A percentile compares a stretch with the other conserved stretches of the same genome.
Conservation (phyloP, 768 basidiomycete species). For the Boletus pseudo-olivaceus region DNA sequence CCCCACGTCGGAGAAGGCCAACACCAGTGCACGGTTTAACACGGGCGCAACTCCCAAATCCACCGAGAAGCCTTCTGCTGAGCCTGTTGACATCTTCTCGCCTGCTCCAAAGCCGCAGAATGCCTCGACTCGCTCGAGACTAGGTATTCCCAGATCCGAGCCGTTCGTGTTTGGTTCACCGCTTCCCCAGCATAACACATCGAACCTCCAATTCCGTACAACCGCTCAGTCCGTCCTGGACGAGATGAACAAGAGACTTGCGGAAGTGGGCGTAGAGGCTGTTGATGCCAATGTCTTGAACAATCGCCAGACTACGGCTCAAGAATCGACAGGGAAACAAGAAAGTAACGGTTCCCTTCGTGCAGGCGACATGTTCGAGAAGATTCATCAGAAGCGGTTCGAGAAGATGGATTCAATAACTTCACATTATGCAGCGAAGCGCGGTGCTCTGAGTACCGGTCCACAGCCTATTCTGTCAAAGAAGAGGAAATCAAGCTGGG, state of each 20-base stretch:
- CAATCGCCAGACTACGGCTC: slow-evolving; percentile 17
- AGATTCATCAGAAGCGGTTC: slow-evolving; percentile 62
- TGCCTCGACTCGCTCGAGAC: slow-evolving; percentile 20
- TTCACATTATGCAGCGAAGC: slow-evolving; percentile 46
- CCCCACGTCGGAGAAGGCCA: slow-evolving; percentile 21
- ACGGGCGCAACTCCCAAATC: slow-evolving; percentile 26
- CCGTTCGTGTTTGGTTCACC: slow-evolving; percentile 82
- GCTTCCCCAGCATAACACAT: slow-evolving; percentile 55
- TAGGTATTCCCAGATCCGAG: slow-evolving; percentile 25
- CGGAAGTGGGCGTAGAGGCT: slow-evolving; percentile 50
- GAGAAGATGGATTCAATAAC: slow-evolving; percentile 76
- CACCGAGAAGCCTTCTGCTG: slow-evolving; percentile 31
- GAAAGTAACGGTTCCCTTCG: slow-evolving; percentile 24
- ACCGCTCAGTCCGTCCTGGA: slow-evolving; percentile 71
- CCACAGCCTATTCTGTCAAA: slow-evolving; percentile 26
- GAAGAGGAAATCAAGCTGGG: slow-evolving; percentile 52
- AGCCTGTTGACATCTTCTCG: slow-evolving; percentile 40
- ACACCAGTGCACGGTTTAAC: slow-evolving; percentile 9
- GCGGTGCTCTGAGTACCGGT: slow-evolving; percentile 24
- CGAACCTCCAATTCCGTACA: slow-evolving; percentile 61
- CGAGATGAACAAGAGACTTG: slow-evolving; percentile 77
- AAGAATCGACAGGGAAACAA: slow-evolving; percentile 1
- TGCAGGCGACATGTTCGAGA: slow-evolving; percentile 46
- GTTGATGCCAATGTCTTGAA: slow-evolving; percentile 46
- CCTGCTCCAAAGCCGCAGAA: slow-evolving; percentile 29